Conservation (phyloP, 331 rosid genomes). For the Quercus tomentella region DNA sequence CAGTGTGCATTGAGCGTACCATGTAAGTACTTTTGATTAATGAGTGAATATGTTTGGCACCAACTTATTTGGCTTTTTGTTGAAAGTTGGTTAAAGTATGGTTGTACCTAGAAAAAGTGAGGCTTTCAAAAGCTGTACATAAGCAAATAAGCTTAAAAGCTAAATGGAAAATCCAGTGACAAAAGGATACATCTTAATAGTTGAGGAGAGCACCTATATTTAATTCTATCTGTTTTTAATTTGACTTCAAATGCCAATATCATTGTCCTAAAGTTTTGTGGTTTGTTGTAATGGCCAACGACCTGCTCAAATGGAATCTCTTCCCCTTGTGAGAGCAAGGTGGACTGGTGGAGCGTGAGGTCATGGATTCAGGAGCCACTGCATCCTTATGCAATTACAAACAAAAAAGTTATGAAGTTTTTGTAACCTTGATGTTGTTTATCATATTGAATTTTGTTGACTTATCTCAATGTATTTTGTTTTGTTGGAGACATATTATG, state of each 20-base stretch:
- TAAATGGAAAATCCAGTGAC: too few relatives aligned
- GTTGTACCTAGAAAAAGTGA: too few relatives aligned
- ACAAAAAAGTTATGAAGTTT: too few relatives aligned
- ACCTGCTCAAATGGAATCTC: too few relatives aligned
- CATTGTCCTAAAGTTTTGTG: neutral
- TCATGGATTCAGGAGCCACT: too few relatives aligned
- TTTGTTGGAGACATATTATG: conserved; percentile 6
- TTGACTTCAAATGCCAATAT: neutral
- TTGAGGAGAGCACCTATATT: neutral
- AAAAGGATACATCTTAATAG: neutral
- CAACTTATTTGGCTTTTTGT: too few relatives aligned
- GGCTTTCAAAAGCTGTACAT: too few relatives aligned
- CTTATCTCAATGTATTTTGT: neutral
- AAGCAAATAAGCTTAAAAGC: too few relatives aligned
- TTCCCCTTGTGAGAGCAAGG: too few relatives aligned
- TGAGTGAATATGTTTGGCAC: neutral
- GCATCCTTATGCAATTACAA: too few relatives aligned
- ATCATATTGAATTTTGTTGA: neutral
- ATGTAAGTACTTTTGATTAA: neutral
- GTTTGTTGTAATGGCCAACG: neutral
- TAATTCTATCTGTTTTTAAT: neutral
- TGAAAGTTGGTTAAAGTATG: too few relatives aligned
- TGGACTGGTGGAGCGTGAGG: too few relatives aligned
- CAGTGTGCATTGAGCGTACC: neutral
- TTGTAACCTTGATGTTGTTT: neutral